These are phyloP conservation scores for Codiaeum variegatum DNA, from an alignment of 441 rosid species.

Conservation along the genomic window DNA sequence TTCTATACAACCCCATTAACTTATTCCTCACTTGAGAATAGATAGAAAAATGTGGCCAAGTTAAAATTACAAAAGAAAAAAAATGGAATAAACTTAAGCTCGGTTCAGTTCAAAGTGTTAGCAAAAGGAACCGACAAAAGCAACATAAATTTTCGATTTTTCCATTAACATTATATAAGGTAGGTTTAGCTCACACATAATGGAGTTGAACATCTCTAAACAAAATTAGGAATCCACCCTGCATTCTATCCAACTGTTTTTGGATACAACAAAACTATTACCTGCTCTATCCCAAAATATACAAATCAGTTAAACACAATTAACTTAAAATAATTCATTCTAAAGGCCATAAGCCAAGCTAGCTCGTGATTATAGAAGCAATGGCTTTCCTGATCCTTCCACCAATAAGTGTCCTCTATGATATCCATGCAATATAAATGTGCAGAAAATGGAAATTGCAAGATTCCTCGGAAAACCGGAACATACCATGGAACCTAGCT, in stretches of 20 bases:
- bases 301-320: conserved; percentile 1
- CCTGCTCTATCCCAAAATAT: neutral
- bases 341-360: neutral
- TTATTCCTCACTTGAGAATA: too few species aligned
- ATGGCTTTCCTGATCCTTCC: conserved; percentile 15
- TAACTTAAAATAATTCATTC: conserved; percentile 9
- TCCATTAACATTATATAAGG: too few species aligned
- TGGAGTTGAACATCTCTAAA: too few species aligned
- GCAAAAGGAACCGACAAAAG: too few species aligned
- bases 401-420: conserved; percentile 7
- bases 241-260: neutral
- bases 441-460: conserved; percentile 10
- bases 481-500: conserved; percentile 14
- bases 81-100: too few species aligned
- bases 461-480: conserved; percentile 16
- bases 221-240: too few species aligned
- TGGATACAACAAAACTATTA: conserved; percentile 14
- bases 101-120: too few species aligned
- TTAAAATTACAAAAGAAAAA: too few species aligned
- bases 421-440: neutral
- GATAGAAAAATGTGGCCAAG: too few species aligned
- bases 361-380: neutral
- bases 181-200: too few species aligned
- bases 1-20: too few species aligned
- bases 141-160: too few species aligned